Evolutionary conservation across 208 protist species (phyloP).

Genomic region (Angomonas ambiguus): DNA sequence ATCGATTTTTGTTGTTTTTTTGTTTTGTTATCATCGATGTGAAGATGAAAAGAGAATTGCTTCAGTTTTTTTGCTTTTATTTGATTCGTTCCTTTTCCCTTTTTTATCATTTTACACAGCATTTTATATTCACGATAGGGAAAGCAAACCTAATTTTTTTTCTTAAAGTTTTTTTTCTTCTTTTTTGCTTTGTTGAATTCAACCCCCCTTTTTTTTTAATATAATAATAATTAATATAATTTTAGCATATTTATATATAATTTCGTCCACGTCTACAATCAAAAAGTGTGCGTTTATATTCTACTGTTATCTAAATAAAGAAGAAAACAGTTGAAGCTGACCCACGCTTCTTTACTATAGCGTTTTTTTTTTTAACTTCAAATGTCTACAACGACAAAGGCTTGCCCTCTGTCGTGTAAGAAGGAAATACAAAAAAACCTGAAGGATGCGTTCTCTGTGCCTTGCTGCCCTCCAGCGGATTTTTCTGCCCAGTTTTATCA

Average conservation of each 20-base stretch:
- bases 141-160: conserved; percentile 3
- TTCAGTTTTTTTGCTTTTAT: conserved; percentile 4
- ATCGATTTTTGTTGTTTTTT: conserved; percentile 5
- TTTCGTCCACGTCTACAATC: too few species aligned
- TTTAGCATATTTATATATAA: background rate
- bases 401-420: background rate
- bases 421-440: background rate
- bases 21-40: background rate
- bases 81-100: background rate
- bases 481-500: conserved; percentile 15
- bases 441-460: background rate
- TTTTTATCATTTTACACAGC: too few species aligned
- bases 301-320: too few species aligned
- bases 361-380: background rate
- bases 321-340: too few species aligned
- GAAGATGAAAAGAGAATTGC: background rate
- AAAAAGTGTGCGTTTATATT: too few species aligned
- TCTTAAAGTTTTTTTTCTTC: conserved; percentile 2
- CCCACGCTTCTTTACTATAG: too few species aligned
- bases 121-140: too few species aligned
- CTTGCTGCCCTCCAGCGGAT: background rate
- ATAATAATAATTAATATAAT: conserved; percentile 1
- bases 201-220: conserved; percentile 8
- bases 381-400: background rate
- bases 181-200: conserved; percentile 7